Evolutionary conservation across 176 grass and related monocot species (phyloP).

Genomic region (Oryza australiensis): DNA sequence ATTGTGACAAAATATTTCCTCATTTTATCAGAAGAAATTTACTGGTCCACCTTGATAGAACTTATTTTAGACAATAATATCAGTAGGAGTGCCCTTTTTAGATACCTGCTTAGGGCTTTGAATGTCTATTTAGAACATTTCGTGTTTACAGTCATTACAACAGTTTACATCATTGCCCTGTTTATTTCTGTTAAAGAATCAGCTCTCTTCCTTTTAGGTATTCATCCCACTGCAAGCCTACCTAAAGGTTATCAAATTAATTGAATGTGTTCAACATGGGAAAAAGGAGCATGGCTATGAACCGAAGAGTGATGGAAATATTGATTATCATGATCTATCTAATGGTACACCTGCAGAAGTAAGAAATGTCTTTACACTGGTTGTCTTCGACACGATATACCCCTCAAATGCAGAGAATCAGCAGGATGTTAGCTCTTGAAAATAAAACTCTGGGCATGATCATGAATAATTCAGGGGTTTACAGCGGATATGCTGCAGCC

Average conservation of each 20-base stretch:
- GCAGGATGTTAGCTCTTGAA: conserved; percentile 34
- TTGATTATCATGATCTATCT: conserved; percentile 59
- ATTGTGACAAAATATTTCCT: background rate
- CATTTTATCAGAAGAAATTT: background rate
- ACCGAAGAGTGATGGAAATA: conserved; percentile 63
- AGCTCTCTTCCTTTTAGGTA: conserved; percentile 59
- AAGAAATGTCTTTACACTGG: conserved; percentile 75
- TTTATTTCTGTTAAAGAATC: conserved; percentile 8
- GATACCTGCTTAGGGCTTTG: no score
- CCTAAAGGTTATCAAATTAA: conserved; percentile 62
- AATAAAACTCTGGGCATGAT: conserved; percentile 8
- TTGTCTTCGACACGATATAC: conserved; percentile 85
- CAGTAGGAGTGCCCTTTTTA: background rate
- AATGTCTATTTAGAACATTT: background rate
- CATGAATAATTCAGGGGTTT: conserved; percentile 13
- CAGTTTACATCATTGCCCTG: background rate
- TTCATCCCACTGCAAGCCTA: conserved; percentile 82
- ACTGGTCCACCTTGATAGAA: background rate
- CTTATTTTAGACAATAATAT: background rate
- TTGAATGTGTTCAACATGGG: conserved; percentile 62
- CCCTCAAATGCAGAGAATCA: conserved; percentile 49
- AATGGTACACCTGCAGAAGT: conserved; percentile 63
- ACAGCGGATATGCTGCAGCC: background rate
- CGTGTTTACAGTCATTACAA: background rate
- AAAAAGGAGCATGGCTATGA: conserved; percentile 49